Conservation (phyloP, 2,329 filamentous ascomycete genomes). For the Aspergillus aculeatus region DNA sequence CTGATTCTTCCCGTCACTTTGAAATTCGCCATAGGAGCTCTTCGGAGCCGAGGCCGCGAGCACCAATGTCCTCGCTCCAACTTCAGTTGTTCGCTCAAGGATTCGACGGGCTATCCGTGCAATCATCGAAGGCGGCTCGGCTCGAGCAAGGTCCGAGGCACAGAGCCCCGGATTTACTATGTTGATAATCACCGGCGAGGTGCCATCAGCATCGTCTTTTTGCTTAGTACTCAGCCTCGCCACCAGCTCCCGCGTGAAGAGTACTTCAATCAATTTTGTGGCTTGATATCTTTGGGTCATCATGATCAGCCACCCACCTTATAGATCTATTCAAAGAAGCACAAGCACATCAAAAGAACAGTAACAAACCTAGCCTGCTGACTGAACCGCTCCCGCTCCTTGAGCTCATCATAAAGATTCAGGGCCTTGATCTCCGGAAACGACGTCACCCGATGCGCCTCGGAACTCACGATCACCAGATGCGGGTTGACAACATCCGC, state of each 20-base stretch:
- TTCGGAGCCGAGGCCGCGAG: not conserved
- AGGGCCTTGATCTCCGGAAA: not conserved
- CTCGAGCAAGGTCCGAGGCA: not conserved
- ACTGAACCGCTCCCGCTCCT: not conserved
- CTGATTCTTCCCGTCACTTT: not conserved
- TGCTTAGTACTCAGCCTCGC: not conserved
- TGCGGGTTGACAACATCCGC: not conserved
- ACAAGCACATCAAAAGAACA: too few species aligned
- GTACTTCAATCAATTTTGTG: slow-evolving; percentile 1
- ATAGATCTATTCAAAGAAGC: not conserved
- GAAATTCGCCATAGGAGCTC: not conserved
- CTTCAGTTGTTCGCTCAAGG: not conserved
- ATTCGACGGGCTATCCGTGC: not conserved
- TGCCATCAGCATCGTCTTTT: too few species aligned
- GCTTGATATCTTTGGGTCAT: not conserved
- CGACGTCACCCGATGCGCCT: not conserved
- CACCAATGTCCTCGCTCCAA: slow-evolving; percentile 3
- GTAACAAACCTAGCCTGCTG: not conserved
- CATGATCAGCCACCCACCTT: not conserved
- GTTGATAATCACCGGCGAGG: not conserved
- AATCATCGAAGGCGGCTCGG: not conserved
- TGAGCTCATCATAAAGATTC: not conserved
- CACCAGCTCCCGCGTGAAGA: not conserved
- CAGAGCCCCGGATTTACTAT: slow-evolving; percentile 4
- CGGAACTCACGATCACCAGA: not conserved